phyloP scores from a whole-genome alignment of 208 protist genomes.

The Trypanosoma theileri region DNA sequence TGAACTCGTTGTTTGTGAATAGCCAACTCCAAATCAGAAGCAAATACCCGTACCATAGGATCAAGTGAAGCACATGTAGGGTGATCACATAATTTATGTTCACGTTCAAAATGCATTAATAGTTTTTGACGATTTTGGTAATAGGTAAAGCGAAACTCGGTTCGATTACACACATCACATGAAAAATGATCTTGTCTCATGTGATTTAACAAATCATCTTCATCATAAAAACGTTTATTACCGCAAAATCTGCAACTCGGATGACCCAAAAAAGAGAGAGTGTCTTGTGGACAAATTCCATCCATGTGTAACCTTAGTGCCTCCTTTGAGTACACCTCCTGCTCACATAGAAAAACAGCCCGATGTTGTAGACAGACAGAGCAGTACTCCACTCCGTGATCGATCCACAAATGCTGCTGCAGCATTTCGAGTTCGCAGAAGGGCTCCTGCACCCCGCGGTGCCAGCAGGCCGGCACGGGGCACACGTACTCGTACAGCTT shows the following conservation, averaged over 20 bases:
- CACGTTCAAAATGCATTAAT: slow-evolving; percentile 64
- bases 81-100: slow-evolving; percentile 88
- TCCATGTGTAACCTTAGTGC: slow-evolving; percentile 60
- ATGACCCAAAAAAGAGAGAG: slow-evolving; percentile 80
- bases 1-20: slow-evolving; percentile 82
- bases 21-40: slow-evolving; percentile 75
- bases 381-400: slow-evolving; percentile 77
- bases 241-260: slow-evolving; percentile 80
- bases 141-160: slow-evolving; percentile 84
- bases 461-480: slow-evolving; percentile 70
- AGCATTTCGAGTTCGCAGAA: slow-evolving; percentile 62
- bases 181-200: slow-evolving; percentile 90
- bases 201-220: slow-evolving; percentile 81
- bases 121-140: slow-evolving; percentile 78
- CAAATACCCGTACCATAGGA: slow-evolving; percentile 83
- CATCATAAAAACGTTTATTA: slow-evolving; percentile 69
- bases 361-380: slow-evolving; percentile 69
- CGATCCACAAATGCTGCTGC: slow-evolving; percentile 63
- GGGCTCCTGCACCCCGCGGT: slow-evolving; percentile 63
- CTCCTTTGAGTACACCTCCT: slow-evolving; percentile 56
- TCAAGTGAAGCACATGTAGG: slow-evolving; percentile 70
- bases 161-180: slow-evolving; percentile 85
- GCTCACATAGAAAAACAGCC: slow-evolving; percentile 84
- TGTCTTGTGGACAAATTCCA: slow-evolving; percentile 58
- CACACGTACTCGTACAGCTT: slow-evolving; percentile 80